Conservation (phyloP, 805 yeast species). For the Starmerella geochares region DNA sequence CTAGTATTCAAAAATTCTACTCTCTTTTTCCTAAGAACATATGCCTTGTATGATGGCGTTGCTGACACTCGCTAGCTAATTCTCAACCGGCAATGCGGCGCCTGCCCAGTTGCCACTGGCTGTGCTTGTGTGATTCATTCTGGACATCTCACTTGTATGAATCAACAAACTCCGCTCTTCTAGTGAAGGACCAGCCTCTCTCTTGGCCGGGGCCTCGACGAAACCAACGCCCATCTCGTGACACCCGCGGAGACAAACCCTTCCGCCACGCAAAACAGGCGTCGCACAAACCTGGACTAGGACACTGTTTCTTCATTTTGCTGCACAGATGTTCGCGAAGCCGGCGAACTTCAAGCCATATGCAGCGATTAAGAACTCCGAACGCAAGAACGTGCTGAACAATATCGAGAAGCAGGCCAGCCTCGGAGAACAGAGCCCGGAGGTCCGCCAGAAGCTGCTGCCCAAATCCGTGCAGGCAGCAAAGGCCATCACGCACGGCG, state of each 20-base stretch:
- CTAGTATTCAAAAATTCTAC: too few relatives aligned
- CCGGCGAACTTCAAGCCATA: slow-evolving; percentile 47
- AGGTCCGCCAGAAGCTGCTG: slow-evolving; percentile 34
- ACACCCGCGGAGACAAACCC: background rate
- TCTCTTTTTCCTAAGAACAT: background rate
- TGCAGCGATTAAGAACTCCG: slow-evolving; percentile 74
- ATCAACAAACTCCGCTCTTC: too few relatives aligned
- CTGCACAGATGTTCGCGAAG: slow-evolving; percentile 27
- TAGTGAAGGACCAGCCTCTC: too few relatives aligned
- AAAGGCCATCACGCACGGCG: slow-evolving; percentile 43
- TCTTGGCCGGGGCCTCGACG: too few relatives aligned
- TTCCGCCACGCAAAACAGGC: background rate
- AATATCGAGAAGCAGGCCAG: slow-evolving; percentile 37
- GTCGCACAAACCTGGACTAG: background rate
- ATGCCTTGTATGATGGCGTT: too few relatives aligned
- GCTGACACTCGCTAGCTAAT: too few relatives aligned
- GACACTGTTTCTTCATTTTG: too few relatives aligned
- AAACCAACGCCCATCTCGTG: background rate
- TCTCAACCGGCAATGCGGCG: too few relatives aligned
- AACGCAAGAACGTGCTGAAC: slow-evolving; percentile 47
- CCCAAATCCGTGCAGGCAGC: slow-evolving; percentile 55
- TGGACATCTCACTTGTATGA: too few relatives aligned
- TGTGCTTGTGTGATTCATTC: too few relatives aligned
- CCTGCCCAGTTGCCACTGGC: too few relatives aligned
- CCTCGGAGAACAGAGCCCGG: slow-evolving; percentile 16